Percentiles rank a stretch among this genome's conserved stretches.
phyloP scores from a whole-genome alignment of 495 filamentous ascomycete species.

The Apiosordaria backusii region DNA sequence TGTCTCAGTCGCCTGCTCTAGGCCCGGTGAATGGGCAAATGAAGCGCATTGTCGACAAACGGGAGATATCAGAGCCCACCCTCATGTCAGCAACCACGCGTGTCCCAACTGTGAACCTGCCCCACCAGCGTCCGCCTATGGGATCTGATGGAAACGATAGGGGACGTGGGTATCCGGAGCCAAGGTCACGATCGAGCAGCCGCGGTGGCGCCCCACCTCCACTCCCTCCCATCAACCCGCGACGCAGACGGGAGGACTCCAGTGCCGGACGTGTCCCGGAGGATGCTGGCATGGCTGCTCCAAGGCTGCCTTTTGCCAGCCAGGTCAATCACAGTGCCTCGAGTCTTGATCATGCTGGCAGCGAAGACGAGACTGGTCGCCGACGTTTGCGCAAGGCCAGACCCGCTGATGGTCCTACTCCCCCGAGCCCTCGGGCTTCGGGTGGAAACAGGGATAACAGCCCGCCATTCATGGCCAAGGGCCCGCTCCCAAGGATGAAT shows the following conservation, averaged over 20 bases:
- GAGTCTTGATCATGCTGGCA: conserved; percentile 34
- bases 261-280: conserved; percentile 52
- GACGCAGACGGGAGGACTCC: conserved; percentile 56
- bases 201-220: conserved; percentile 44
- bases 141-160: conserved; percentile 14
- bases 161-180: conserved; percentile 28
- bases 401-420: conserved; percentile 33
- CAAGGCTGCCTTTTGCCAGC: conserved; percentile 23
- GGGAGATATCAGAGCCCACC: conserved; percentile 77
- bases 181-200: conserved; percentile 42
- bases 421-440: conserved; percentile 47
- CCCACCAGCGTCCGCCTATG: conserved; percentile 24
- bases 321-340: conserved; percentile 22
- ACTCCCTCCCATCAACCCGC: conserved; percentile 68
- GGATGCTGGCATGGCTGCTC: conserved; percentile 35
- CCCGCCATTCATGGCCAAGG: conserved; percentile 29
- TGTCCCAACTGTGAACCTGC: conserved; percentile 62
- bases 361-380: conserved; percentile 48
- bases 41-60: conserved; percentile 69
- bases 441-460: conserved; percentile 42
- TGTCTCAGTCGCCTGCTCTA: conserved; percentile 45
- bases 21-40: conserved; percentile 22
- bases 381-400: conserved; percentile 51
- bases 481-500: conserved; percentile 25
- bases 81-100: conserved; percentile 75